These are phyloP conservation scores for Hyaloscypha variabilis DNA, from an alignment of 495 filamentous ascomycete genomes.

Conservation along the genomic window DNA sequence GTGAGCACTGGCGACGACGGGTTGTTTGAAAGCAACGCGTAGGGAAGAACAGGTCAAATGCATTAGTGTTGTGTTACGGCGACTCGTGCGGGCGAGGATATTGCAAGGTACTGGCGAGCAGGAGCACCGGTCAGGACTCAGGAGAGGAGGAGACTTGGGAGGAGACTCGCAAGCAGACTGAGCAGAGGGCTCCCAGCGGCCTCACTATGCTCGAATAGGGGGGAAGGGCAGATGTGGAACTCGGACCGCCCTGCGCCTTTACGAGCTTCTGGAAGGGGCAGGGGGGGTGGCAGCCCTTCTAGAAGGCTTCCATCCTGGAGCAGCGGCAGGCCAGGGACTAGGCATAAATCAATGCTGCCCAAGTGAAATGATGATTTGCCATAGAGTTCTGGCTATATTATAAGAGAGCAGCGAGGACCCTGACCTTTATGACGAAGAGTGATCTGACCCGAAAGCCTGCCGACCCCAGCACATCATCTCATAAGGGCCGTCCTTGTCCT, in stretches of 20 bases:
- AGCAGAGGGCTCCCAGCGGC: too few relatives aligned
- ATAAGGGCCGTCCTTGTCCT: neutral
- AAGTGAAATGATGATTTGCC: neutral
- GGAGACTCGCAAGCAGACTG: neutral
- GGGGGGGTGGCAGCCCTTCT: slow-evolving; percentile 6
- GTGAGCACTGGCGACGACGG: neutral
- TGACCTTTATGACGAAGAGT: neutral
- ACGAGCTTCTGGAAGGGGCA: slow-evolving; percentile 8
- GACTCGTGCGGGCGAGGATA: neutral
- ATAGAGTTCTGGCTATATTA: neutral
- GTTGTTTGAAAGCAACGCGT: neutral
- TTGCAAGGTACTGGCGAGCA: too few relatives aligned
- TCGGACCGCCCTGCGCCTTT: neutral
- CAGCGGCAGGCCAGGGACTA: neutral
- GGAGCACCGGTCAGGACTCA: too few relatives aligned
- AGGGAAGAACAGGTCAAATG: neutral
- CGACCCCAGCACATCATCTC: neutral
- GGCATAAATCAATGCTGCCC: slow-evolving; percentile 18
- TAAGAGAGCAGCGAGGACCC: neutral
- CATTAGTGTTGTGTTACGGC: neutral
- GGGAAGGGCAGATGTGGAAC: neutral
- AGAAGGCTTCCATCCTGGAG: slow-evolving; percentile 18
- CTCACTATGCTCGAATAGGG: neutral
- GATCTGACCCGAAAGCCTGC: neutral
- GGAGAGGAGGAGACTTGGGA: neutral